Base-by-base conservation (phyloP, 805 yeast species). In the Hanseniaspora taiwanica region DNA sequence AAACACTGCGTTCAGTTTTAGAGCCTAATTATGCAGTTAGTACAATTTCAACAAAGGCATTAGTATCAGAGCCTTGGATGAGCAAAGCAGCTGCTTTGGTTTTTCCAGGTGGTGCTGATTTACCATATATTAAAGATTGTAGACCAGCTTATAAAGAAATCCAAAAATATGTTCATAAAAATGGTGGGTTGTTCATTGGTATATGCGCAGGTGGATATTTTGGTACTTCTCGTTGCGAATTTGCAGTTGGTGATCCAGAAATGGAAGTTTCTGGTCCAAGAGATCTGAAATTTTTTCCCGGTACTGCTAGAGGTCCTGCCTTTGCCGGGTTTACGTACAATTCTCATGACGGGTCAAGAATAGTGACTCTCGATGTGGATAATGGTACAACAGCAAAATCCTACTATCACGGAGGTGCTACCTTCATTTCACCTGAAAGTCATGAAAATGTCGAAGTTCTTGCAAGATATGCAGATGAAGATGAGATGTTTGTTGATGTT, bases 121-220 rank as follows among this genome's bases (percentile, higher is more conserved):
- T 85, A 38, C 96, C 96, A 0, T 74, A 79, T 48, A 83, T 94
- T 46, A 65, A 68, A 39, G 73, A 70, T 3, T 69, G 93, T 46
- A 77, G 80, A 51, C 89, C 94, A 1, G 60, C 59, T 1, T 84
- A 86, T 0, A 82, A 79, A 50, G 51, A 61, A 8, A 63, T 66
- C 29, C 82, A 85, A 45, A 57, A 62, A 21, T 73, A 73, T 38
- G 85, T 68, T 48, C 85, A 85, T 1, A 65, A 75, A 23, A 65
- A 66, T 40, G 98, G 97, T 23, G 99, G 99, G 2, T 64, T 66
- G 37, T 85, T 65, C 52, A 58, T 89, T 17, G 98, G 98, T 0
- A 74, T 91, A 46, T 91, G 99, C 61, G 91, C 99, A 8, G 99
- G 99, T 34, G 97, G 82, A 0, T 91, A 91, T 60, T 91, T 74